Conservation (phyloP, 352 stramenopile species). For the Phytophthora syringae region DNA sequence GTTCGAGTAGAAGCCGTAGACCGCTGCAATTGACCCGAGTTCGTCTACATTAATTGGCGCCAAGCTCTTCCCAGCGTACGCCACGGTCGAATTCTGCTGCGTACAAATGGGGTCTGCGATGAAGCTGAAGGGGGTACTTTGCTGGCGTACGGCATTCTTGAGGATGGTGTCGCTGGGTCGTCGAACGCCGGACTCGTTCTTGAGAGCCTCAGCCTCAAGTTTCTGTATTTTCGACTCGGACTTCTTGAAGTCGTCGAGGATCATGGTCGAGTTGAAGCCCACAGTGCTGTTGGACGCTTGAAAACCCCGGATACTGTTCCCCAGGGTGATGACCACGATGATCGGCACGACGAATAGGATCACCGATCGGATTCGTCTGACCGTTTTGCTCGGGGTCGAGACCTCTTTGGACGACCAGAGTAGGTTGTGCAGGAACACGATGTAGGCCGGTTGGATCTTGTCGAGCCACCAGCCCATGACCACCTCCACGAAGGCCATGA, state of each 20-base stretch:
- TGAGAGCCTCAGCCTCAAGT: constrained; percentile 17
- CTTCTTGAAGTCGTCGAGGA: constrained; percentile 45
- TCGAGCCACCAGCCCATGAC: constrained; percentile 42
- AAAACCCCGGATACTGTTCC: constrained; percentile 57
- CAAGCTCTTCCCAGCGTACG: constrained; percentile 24
- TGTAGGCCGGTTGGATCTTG: constrained; percentile 45
- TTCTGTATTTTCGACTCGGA: constrained; percentile 41
- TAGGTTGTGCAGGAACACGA: constrained; percentile 59
- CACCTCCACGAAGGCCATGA: constrained; percentile 54
- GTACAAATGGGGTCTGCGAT: constrained; percentile 36
- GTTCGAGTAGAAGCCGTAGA: constrained; percentile 56
- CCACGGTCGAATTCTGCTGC: constrained; percentile 27
- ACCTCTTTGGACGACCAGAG: constrained; percentile 39
- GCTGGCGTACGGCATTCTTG: constrained; percentile 44
- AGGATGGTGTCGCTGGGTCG: constrained; percentile 41
- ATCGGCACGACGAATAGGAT: constrained; percentile 49
- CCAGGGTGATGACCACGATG: constrained; percentile 46
- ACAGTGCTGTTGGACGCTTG: constrained; percentile 57
- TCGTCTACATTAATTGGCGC: constrained; percentile 50
- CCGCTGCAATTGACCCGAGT: constrained; percentile 41
- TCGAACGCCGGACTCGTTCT: constrained; percentile 31
- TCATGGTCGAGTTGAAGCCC: constrained; percentile 55
- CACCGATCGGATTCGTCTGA: constrained; percentile 20
- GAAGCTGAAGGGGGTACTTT: constrained; percentile 44
- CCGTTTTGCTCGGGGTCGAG: constrained; percentile 12